Base-by-base conservation (phyloP, 139 green algal species). In the Tetraselmis striata region DNA sequence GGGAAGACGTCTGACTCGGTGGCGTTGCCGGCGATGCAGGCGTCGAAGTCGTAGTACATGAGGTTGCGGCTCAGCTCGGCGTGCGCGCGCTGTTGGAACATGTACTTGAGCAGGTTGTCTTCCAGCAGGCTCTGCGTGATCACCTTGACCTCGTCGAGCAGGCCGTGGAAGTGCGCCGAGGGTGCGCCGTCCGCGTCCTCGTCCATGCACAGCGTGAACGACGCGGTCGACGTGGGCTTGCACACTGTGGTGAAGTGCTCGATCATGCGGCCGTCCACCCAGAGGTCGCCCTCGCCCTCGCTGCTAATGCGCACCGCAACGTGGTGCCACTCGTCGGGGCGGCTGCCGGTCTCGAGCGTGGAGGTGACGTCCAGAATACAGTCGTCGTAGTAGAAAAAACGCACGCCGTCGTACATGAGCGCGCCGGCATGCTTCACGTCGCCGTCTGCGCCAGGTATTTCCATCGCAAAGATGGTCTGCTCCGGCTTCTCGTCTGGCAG, bases 371-470 rank as follows among this genome's bases (percentile, higher is more conserved):
- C 81, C 23, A 76, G 30, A 29, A 84, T 80, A 30, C 74, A 84
- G 81, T 84, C 81, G 31, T 84, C 81, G 29, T 84, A 84, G 76
- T 84, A 84, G 81, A 81, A 84, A 30, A 84, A 80, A 76, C 81
- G 75, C 81, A 74, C 27, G 31, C 81, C 81, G 29, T 84, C 81
- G 31, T 81, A 84, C 75, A 80, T 80, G 30, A 84, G 18, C 11
- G 45, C 45, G 45, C 45, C 45, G 11, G 45, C 45, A 18, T 67
- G 45, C 45, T 67, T 67, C 45, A 67, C 45, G 18, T 67, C 45
- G 5, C 45, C 45, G n/a, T n/a, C n/a, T n/a, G n/a, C n/a, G 11
- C 11, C 18, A 25, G 45, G 45, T 5, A 25, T 67, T 67, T 67
- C 45, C 45, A 67, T 67, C 45, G 45, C 45, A 67, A 67, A 67